phyloP scores from a whole-genome alignment of 306 rosid genomes.

The Gleditsia sinensis region DNA sequence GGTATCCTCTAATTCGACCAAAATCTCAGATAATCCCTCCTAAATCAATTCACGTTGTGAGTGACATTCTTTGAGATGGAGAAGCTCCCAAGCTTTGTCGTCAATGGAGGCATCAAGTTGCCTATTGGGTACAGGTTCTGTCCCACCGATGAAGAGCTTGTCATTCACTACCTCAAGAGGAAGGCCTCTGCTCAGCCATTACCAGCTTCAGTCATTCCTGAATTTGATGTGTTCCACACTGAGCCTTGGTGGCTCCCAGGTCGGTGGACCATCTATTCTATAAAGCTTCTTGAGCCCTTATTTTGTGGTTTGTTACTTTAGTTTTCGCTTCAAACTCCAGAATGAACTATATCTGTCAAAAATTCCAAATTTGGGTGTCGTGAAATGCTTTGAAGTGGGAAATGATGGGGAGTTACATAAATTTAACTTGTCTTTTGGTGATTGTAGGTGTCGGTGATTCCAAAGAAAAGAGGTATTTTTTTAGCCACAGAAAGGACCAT shows the following conservation, averaged over 20 bases:
- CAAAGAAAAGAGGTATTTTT: slow-evolving; percentile 58
- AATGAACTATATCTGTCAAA: neutral
- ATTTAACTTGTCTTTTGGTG: neutral
- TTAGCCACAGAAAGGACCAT: slow-evolving; percentile 32
- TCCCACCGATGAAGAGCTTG: slow-evolving; percentile 68
- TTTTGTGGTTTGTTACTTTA: neutral
- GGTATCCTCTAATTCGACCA: slow-evolving; percentile 15
- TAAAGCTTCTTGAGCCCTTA: neutral
- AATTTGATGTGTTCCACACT: slow-evolving; percentile 50
- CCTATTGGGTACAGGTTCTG: slow-evolving; percentile 68
- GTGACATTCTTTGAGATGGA: slow-evolving; percentile 27
- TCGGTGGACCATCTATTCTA: neutral
- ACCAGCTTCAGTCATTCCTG: slow-evolving; percentile 57
- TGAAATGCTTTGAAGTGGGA: neutral
- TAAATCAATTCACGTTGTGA: neutral
- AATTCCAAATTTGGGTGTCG: neutral
- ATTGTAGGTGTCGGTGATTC: slow-evolving; percentile 44
- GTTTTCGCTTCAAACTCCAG: neutral
- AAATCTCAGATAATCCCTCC: neutral
- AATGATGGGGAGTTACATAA: neutral
- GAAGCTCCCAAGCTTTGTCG: slow-evolving; percentile 17
- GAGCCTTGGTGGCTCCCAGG: slow-evolving; percentile 64
- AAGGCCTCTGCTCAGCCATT: slow-evolving; percentile 46
- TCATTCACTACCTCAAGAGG: slow-evolving; percentile 52
- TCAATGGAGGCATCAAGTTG: slow-evolving; percentile 44